phyloP scores from a whole-genome alignment of 2,329 filamentous ascomycete genomes.

The Ophiostoma quercus region DNA sequence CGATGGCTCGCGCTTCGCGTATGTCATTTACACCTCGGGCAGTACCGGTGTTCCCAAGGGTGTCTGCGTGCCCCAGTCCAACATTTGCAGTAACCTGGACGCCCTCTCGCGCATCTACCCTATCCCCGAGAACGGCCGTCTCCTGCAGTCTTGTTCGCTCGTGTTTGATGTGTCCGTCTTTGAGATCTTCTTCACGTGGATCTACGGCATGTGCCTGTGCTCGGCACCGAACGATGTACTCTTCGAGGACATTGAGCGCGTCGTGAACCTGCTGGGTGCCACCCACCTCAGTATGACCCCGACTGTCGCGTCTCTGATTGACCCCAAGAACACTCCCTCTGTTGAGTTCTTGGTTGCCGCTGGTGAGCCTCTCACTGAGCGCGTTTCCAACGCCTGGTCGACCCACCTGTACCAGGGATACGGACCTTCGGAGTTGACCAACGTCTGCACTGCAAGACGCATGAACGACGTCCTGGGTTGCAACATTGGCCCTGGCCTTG shows the following conservation, averaged over 20 bases:
- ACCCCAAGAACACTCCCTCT: constrained; percentile 78
- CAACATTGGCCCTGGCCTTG: constrained; percentile 69
- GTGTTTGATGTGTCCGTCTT: constrained; percentile 92
- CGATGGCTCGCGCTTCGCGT: constrained; percentile 52
- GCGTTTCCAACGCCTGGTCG: constrained; percentile 65
- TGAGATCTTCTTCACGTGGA: constrained; percentile 95
- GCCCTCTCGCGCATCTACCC: constrained; percentile 72
- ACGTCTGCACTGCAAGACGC: constrained; percentile 72
- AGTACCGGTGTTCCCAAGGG: constrained; percentile 84
- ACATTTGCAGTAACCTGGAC: constrained; percentile 82
- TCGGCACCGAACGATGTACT: constrained; percentile 78
- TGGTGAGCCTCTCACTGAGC: constrained; percentile 74
- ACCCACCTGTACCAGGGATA: constrained; percentile 72
- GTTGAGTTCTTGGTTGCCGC: constrained; percentile 88
- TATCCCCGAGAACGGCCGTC: constrained; percentile 60
- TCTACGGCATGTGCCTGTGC: constrained; percentile 77
- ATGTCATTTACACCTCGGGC: constrained; percentile 82
- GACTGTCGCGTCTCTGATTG: constrained; percentile 71
- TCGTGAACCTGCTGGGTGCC: constrained; percentile 66
- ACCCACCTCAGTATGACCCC: constrained; percentile 91
- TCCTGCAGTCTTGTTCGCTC: constrained; percentile 89
- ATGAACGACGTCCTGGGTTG: constrained; percentile 59
- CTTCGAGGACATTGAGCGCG: constrained; percentile 71
- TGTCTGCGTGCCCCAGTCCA: constrained; percentile 82
- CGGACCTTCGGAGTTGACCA: constrained; percentile 79